Conservation (phyloP, 352 stramenopile genomes). For the Pythium rishiriense region DNA sequence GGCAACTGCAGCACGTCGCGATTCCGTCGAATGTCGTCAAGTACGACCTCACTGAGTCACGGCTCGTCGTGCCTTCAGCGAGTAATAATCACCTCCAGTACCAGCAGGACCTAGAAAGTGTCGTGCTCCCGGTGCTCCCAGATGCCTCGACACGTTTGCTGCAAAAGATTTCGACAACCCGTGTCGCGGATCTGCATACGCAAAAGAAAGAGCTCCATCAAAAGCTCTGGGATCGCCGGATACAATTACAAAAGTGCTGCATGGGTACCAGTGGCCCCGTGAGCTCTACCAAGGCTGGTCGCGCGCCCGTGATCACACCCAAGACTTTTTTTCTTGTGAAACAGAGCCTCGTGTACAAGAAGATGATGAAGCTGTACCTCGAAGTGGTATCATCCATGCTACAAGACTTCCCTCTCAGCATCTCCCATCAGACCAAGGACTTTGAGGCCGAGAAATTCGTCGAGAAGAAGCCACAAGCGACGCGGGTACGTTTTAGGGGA, state of each 20-base stretch:
- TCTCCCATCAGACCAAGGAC: slow-evolving; percentile 8
- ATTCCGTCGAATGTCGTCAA: slow-evolving; percentile 46
- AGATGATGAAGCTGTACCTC: slow-evolving; percentile 29
- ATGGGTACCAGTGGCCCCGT: slow-evolving; percentile 14
- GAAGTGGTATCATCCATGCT: slow-evolving; percentile 20
- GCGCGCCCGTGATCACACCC: slow-evolving; percentile 19
- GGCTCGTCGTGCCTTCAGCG: slow-evolving; percentile 22
- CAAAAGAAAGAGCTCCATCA: slow-evolving; percentile 45
- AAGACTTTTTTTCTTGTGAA: slow-evolving; percentile 25
- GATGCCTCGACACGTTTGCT: slow-evolving; percentile 26
- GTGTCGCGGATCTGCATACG: slow-evolving; percentile 28
- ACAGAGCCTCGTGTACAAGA: slow-evolving; percentile 24
- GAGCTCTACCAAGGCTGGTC: background rate
- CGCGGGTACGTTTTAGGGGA: slow-evolving; percentile 23
- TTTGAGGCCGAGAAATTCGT: slow-evolving; percentile 26
- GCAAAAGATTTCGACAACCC: slow-evolving; percentile 22
- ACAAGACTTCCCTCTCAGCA: slow-evolving; percentile 14
- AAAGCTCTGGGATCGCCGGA: slow-evolving; percentile 46
- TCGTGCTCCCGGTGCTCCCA: slow-evolving; percentile 23
- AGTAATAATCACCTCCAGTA: slow-evolving; percentile 16
- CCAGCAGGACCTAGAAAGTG: slow-evolving; percentile 18
- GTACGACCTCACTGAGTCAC: slow-evolving; percentile 34
- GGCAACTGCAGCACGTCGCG: slow-evolving; percentile 33
- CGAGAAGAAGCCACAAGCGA: slow-evolving; percentile 16
- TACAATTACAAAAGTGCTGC: slow-evolving; percentile 50